Evolutionary conservation across 306 rosid genomes (phyloP).

Genomic region (Trichosanthes cucumerina): DNA sequence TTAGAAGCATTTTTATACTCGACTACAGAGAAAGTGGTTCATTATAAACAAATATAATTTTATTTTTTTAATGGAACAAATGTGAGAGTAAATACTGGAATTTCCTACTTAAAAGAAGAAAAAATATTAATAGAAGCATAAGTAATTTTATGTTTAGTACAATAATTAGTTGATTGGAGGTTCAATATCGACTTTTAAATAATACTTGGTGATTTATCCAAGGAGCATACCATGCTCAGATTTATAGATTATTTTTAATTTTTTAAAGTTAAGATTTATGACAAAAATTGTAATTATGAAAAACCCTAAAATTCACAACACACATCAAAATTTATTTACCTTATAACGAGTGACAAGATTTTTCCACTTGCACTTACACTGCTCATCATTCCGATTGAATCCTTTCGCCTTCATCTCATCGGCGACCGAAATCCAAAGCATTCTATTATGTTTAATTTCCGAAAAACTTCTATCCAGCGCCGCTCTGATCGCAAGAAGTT

Average conservation of each 20-base stretch:
- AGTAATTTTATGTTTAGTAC: too few species aligned
- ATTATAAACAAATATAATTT: too few species aligned
- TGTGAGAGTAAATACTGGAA: too few species aligned
- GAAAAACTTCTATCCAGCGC: conserved; percentile 76
- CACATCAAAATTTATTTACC: conserved; percentile 26
- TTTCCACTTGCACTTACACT: conserved; percentile 99
- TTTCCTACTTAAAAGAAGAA: too few species aligned
- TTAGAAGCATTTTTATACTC: neutral
- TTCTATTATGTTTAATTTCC: conserved; percentile 83
- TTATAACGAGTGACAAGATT: conserved; percentile 91
- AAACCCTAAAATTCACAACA: neutral
- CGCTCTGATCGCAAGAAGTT: conserved; percentile 58
- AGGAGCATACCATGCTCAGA: too few species aligned
- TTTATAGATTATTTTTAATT: neutral
- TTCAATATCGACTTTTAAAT: too few species aligned
- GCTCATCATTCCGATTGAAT: conserved; percentile 66
- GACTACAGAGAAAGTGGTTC: too few species aligned
- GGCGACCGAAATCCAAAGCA: conserved; percentile 72
- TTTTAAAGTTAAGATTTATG: neutral
- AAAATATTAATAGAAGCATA: too few species aligned
- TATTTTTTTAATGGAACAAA: too few species aligned
- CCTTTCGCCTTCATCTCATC: conserved; percentile 67
- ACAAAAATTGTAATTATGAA: too few species aligned
- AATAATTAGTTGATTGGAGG: too few species aligned
- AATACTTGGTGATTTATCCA: too few species aligned